Percentiles rank a stretch among this genome's conserved stretches.
These are phyloP conservation scores for Scheffersomyces segobiensis DNA, from an alignment of 1,139 yeast species.

Conservation along the genomic window DNA sequence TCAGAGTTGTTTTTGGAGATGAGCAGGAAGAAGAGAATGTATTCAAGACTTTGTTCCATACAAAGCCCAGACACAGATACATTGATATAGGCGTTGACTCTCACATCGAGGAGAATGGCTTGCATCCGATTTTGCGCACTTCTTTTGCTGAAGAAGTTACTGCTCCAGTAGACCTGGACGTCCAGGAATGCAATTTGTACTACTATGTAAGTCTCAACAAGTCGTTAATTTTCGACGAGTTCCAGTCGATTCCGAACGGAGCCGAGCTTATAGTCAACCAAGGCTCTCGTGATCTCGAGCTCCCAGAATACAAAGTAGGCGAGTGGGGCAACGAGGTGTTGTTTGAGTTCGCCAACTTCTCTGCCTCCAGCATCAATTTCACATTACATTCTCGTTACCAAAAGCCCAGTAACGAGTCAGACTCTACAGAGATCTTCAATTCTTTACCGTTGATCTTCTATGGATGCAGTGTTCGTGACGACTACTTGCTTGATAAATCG, in stretches of 20 bases:
- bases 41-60: constrained; percentile 42
- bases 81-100: constrained; percentile 10
- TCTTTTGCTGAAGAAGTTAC: constrained; percentile 9
- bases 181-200: constrained; percentile 32
- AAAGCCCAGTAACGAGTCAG: constrained; percentile 21
- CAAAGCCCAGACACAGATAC: constrained; percentile 42
- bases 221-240: constrained; percentile 42
- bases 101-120: constrained; percentile 28
- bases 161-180: constrained; percentile 20
- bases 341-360: constrained; percentile 23
- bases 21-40: constrained; percentile 16
- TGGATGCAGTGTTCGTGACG: constrained; percentile 34
- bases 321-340: constrained; percentile 47
- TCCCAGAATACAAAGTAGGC: constrained; percentile 40
- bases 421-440: constrained; percentile 9
- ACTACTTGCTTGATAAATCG: constrained; percentile 28
- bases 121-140: constrained; percentile 37
- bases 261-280: constrained; percentile 26
- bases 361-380: constrained; percentile 18
- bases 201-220: constrained; percentile 34
- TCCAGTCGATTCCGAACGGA: constrained; percentile 31
- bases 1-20: constrained; percentile 29
- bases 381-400: constrained; percentile 44
- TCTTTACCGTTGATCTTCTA: constrained; percentile 29
- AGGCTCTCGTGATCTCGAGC: constrained; percentile 41